phyloP scores from a whole-genome alignment of 805 yeast genomes.

The Lipomyces spencermartinsiae region DNA sequence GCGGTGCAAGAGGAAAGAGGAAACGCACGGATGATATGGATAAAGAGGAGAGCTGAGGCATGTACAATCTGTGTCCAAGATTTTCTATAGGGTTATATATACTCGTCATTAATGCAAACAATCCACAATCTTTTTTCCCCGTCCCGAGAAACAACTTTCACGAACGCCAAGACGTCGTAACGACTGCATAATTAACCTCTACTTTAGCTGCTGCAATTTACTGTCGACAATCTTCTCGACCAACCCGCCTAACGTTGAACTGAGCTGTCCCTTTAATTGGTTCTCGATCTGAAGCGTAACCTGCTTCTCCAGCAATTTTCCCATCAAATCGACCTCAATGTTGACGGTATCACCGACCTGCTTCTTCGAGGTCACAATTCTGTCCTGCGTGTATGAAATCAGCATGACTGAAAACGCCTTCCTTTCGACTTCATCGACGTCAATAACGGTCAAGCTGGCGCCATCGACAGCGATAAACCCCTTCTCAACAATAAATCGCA shows the following conservation, averaged over 20 bases:
- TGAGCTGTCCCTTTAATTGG: slow-evolving; percentile 57
- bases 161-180: not conserved
- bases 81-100: not conserved
- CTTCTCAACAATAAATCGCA: slow-evolving; percentile 85
- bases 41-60: slow-evolving; percentile 48
- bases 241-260: slow-evolving; percentile 58
- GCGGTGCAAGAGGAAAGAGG: slow-evolving; percentile 47
- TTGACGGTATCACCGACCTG: slow-evolving; percentile 70
- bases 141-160: not conserved
- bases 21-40: slow-evolving; percentile 55
- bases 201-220: slow-evolving; percentile 44
- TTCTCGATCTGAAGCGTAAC: slow-evolving; percentile 56
- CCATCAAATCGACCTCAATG: slow-evolving; percentile 93
- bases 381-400: slow-evolving; percentile 87
- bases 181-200: not conserved
- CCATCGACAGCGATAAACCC: slow-evolving; percentile 96
- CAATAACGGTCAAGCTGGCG: slow-evolving; percentile 85
- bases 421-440: slow-evolving; percentile 62
- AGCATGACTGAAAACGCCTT: slow-evolving; percentile 79
- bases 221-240: slow-evolving; percentile 57
- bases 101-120: not conserved
- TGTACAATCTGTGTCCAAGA: not conserved
- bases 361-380: slow-evolving; percentile 73
- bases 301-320: slow-evolving; percentile 89
- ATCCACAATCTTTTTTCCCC: not conserved